Conservation (phyloP, 257 asterid genomes). For the Solanum arcanum region DNA sequence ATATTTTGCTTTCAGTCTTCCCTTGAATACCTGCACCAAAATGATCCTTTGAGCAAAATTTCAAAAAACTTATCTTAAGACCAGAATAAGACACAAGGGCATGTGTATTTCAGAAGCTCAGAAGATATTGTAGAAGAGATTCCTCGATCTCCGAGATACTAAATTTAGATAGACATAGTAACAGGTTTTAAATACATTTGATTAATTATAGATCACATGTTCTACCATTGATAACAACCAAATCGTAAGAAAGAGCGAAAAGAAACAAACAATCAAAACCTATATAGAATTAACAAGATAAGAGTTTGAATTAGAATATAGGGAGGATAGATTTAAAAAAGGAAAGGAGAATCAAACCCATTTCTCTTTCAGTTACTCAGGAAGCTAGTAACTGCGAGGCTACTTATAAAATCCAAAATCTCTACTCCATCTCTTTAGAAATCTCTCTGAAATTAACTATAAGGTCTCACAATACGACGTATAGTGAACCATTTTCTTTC, state of each 20-base stretch:
- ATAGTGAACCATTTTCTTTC: background rate
- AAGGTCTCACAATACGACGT: background rate
- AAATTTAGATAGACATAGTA: background rate
- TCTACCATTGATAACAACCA: background rate
- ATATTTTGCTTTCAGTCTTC: conserved; percentile 3
- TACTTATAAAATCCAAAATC: background rate
- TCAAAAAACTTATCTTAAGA: background rate
- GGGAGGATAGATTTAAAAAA: background rate
- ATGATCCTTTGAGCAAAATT: background rate
- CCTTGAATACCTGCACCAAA: conserved; percentile 12
- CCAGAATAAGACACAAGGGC: background rate
- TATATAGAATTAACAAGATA: background rate
- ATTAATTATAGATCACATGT: background rate
- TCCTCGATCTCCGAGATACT: background rate
- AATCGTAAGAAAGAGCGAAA: background rate
- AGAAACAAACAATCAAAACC: background rate
- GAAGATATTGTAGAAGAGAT: background rate
- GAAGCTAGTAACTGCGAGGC: background rate
- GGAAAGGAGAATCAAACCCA: background rate
- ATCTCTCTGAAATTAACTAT: background rate
- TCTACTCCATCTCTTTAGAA: background rate
- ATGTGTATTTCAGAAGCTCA: background rate
- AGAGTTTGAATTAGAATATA: background rate
- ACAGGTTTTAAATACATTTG: background rate
- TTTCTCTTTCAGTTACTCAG: background rate